Conservation (phyloP, 73 alveolate genomes). For the Symbiodinium natans region DNA sequence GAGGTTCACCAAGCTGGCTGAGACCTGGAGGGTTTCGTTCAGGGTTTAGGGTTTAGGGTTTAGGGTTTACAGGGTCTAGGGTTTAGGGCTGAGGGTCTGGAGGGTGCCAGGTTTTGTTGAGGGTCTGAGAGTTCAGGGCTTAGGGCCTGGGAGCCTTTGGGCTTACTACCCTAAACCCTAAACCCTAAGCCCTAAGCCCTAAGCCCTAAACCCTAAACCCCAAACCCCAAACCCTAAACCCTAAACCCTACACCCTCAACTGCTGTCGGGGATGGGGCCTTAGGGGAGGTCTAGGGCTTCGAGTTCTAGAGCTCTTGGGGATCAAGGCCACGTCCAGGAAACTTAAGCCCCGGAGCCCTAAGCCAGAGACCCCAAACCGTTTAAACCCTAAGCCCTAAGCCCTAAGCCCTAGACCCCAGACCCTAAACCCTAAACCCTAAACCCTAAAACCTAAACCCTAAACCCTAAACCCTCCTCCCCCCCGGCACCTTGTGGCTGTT, state of each 20-base stretch:
- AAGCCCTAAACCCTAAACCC: neutral
- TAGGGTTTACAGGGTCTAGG: neutral
- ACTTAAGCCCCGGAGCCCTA: too few species aligned
- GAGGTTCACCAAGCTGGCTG: slow-evolving; percentile 82
- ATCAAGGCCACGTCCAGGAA: too few species aligned
- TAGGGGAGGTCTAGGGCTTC: too few species aligned
- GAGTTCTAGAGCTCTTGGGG: neutral
- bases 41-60: neutral
- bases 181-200: neutral
- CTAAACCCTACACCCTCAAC: too few species aligned
- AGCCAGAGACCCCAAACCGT: too few species aligned
- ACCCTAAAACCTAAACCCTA: too few species aligned
- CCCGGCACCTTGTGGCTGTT: slow-evolving; percentile 58
- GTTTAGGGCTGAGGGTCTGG: neutral
- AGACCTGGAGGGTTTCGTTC: slow-evolving; percentile 6
- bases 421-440: too few species aligned
- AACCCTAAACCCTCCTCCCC: too few species aligned
- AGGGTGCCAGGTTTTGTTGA: neutral
- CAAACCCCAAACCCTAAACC: neutral
- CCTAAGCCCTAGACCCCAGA: too few species aligned
- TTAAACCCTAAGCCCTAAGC: too few species aligned
- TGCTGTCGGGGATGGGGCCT: too few species aligned
- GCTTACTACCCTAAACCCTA: neutral
- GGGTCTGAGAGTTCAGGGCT: neutral
- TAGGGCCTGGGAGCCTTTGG: neutral